These are phyloP conservation scores for Torulaspora globosa DNA, from an alignment of 1,139 yeast species.

Conservation along the genomic window DNA sequence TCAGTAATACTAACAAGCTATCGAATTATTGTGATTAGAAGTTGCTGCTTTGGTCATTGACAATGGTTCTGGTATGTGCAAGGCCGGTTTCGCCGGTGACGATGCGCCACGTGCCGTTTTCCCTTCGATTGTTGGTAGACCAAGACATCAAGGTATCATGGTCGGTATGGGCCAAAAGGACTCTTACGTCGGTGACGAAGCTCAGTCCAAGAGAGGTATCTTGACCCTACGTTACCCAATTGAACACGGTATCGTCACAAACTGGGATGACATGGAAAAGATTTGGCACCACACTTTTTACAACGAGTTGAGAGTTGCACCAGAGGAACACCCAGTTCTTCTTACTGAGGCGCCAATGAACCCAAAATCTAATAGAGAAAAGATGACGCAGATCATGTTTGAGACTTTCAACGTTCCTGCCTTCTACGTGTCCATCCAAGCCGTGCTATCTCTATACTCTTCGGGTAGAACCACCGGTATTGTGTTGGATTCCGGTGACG, in stretches of 20 bases:
- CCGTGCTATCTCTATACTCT: constrained; percentile 95
- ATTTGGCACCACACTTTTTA: constrained; percentile 98
- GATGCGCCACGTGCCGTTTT: constrained; percentile 99
- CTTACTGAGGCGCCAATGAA: constrained; percentile 99
- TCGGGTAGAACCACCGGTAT: constrained; percentile 99
- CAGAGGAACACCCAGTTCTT: constrained; percentile 97
- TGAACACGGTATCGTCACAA: constrained; percentile 99
- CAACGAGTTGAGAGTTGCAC: constrained; percentile 97
- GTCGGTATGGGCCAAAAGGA: constrained; percentile 99
- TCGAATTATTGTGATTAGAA: constrained; percentile 23
- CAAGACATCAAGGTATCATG: constrained; percentile 99
- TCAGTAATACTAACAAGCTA: constrained; percentile 9
- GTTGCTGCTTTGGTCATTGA: constrained; percentile 71
- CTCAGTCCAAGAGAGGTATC: constrained; percentile 99
- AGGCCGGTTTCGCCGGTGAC: constrained; percentile 99
- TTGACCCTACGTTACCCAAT: constrained; percentile 97
- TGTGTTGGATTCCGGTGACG: constrained; percentile 99
- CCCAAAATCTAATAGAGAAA: constrained; percentile 99
- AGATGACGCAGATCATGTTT: constrained; percentile 98
- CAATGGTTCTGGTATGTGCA: constrained; percentile 99
- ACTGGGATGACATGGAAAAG: constrained; percentile 99
- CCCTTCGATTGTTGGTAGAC: constrained; percentile 99
- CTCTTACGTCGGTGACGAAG: constrained; percentile 99
- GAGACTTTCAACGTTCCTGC: constrained; percentile 99
- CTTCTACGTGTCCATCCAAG: constrained; percentile 97